Conservation (phyloP, 441 rosid species). For the Corymbia calophylla region DNA sequence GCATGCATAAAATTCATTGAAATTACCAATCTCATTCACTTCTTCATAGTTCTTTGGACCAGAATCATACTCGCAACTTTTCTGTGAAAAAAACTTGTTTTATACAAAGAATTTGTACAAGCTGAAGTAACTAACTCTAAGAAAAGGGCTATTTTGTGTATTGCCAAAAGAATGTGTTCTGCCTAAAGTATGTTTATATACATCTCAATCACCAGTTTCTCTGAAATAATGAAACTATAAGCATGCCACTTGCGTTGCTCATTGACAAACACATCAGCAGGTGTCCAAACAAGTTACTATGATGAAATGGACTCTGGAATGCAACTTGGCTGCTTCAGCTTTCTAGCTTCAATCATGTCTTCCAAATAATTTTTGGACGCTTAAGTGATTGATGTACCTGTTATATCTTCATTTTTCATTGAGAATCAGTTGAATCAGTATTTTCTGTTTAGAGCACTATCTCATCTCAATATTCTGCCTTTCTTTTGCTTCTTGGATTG, state of each 20-base stretch:
- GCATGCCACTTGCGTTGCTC: background rate
- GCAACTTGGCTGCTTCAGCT: background rate
- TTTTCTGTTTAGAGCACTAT: background rate
- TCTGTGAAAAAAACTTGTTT: background rate
- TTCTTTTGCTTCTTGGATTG: background rate
- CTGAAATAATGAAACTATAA: background rate
- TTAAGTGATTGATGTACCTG: background rate
- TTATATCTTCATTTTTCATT: background rate
- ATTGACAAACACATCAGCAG: background rate
- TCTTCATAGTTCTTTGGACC: background rate
- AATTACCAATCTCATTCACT: background rate
- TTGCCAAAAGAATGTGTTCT: background rate
- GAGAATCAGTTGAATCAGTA: background rate
- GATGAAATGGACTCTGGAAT: background rate
- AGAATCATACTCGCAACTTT: background rate
- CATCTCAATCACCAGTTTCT: background rate
- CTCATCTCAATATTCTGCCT: background rate
- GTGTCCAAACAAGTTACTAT: background rate
- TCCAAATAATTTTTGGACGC: background rate
- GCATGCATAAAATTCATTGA: background rate
- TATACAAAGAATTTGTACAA: background rate
- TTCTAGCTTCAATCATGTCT: background rate
- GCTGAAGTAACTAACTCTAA: background rate
- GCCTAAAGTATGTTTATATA: background rate
- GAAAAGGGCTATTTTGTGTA: background rate